Conservation (phyloP, 352 stramenopile genomes). For the Phytophthora pini region DNA sequence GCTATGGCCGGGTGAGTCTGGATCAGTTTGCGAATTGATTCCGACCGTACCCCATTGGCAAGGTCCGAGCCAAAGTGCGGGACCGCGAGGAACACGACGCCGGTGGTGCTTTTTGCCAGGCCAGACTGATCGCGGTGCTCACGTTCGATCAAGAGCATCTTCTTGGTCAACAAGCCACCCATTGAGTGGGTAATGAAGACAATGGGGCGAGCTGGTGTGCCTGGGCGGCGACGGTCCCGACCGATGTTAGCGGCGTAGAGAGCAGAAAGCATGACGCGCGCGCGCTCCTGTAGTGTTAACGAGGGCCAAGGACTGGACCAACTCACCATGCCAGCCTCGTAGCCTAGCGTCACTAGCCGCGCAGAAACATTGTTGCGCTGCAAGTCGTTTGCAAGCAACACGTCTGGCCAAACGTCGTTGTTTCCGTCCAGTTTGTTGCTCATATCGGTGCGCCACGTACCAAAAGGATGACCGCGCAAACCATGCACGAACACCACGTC, state of each 20-base stretch:
- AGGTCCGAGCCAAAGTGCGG: conserved; percentile 87
- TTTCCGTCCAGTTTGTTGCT: conserved; percentile 53
- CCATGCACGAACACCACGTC: conserved; percentile 89
- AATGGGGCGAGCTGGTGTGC: conserved; percentile 45
- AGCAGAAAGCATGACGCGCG: conserved; percentile 71
- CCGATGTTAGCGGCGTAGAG: conserved; percentile 78
- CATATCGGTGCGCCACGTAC: conserved; percentile 87
- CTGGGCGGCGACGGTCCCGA: conserved; percentile 18
- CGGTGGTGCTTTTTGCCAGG: conserved; percentile 54
- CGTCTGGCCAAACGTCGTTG: conserved; percentile 81
- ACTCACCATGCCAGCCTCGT: conserved; percentile 85
- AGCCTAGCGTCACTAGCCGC: conserved; percentile 77
- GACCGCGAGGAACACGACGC: conserved; percentile 83
- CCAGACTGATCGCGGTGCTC: conserved; percentile 32
- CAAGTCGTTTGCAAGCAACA: conserved; percentile 69
- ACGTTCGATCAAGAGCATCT: conserved; percentile 71
- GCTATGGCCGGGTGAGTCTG: conserved; percentile 77
- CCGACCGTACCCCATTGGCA: conserved; percentile 65
- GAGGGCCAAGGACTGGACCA: conserved; percentile 90
- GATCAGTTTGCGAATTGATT: conserved; percentile 75
- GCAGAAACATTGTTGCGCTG: conserved; percentile 47
- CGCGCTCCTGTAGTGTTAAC: conserved; percentile 76
- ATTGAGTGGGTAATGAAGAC: conserved; percentile 91
- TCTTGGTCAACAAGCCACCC: conserved; percentile 87
- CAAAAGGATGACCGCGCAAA: conserved; percentile 79